phyloP scores from a whole-genome alignment of 2,329 filamentous ascomycete species.

The Aspergillus jensenii region DNA sequence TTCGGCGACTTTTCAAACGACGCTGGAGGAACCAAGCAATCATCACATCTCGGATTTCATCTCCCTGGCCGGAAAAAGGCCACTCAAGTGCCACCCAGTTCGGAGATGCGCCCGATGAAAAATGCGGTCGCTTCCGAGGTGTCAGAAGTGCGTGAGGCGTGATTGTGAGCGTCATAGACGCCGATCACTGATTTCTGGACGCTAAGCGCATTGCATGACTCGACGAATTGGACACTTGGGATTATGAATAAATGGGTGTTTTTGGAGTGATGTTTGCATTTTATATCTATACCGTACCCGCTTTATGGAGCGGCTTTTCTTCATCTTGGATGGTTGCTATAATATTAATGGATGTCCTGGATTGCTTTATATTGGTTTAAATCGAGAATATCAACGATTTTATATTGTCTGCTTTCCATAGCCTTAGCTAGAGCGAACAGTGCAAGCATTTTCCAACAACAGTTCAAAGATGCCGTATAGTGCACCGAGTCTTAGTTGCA shows the following conservation, averaged over 20 bases:
- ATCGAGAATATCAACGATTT: background rate
- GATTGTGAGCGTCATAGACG: background rate
- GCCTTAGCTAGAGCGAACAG: constrained; percentile 34
- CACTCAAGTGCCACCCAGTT: constrained; percentile 63
- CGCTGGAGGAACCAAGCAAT: constrained; percentile 39
- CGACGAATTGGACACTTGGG: background rate
- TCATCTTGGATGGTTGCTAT: constrained; percentile 3
- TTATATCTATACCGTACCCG: background rate
- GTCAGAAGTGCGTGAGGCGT: constrained; percentile 21
- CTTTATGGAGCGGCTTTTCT: constrained; percentile 1
- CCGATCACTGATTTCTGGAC: background rate
- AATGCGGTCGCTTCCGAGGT: constrained; percentile 16
- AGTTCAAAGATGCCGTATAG: too few relatives aligned
- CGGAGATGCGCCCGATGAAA: constrained; percentile 69
- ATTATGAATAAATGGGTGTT: background rate
- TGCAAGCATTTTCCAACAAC: constrained; percentile 26
- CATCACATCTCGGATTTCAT: constrained; percentile 58
- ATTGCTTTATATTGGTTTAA: background rate
- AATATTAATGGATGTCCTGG: constrained; percentile 3
- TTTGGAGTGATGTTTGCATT: constrained; percentile 2
- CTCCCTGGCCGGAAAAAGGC: constrained; percentile 71
- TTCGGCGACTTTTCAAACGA: constrained; percentile 63
- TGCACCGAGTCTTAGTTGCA: too few relatives aligned
- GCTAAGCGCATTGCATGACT: constrained; percentile 8
- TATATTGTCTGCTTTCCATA: background rate